These are phyloP conservation scores for Gilbertella persicaria DNA, from an alignment of 371 early-diverging fungal genomes.

Conservation along the genomic window DNA sequence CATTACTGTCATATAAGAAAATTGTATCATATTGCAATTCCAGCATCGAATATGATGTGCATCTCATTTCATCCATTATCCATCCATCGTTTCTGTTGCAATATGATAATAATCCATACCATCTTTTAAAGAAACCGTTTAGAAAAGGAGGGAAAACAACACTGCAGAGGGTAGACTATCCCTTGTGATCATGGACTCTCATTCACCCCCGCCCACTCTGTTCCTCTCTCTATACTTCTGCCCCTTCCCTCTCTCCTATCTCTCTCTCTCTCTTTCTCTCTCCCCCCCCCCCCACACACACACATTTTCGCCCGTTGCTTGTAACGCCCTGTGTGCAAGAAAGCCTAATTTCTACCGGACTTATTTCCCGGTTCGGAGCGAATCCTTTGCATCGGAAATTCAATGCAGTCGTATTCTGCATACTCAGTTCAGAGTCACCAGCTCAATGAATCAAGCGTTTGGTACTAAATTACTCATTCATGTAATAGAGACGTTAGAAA, in stretches of 20 bases:
- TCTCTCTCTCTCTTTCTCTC: neutral
- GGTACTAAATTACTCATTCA: too few relatives aligned
- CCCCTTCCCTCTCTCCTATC: neutral
- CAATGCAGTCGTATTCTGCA: too few relatives aligned
- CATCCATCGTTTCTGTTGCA: neutral
- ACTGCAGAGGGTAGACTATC: neutral
- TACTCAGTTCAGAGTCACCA: too few relatives aligned
- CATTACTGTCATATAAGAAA: neutral
- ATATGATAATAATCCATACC: neutral
- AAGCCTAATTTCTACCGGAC: too few relatives aligned
- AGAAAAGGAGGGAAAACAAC: neutral
- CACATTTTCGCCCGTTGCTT: too few relatives aligned
- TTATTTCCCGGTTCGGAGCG: too few relatives aligned
- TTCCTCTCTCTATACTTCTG: neutral
- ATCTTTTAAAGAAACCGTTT: neutral
- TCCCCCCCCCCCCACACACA: too few relatives aligned
- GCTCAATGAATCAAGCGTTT: too few relatives aligned
- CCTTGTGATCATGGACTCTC: neutral
- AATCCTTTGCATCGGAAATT: too few relatives aligned
- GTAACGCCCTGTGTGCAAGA: too few relatives aligned
- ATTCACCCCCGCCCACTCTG: neutral
- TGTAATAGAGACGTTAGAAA: too few relatives aligned
- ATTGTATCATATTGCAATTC: neutral
- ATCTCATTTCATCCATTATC: neutral
- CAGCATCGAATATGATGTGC: neutral